These are phyloP conservation scores for Paramecium sonneborni DNA, from an alignment of 73 alveolate genomes.

Conservation along the genomic window DNA sequence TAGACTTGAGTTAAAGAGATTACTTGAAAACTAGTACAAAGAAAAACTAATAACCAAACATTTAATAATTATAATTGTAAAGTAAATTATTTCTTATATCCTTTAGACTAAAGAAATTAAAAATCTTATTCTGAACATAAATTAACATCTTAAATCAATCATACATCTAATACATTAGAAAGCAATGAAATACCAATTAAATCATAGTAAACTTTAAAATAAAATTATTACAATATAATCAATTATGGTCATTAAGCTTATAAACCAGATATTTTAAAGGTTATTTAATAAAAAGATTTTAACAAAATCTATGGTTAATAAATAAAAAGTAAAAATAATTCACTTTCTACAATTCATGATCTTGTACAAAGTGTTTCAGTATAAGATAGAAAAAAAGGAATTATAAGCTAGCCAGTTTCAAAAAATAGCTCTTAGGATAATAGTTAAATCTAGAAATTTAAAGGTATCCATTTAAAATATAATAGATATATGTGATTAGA, in stretches of 20 bases:
- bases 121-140: slow-evolving; percentile 32
- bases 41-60: neutral
- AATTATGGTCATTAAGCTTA: neutral
- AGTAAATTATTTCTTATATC: neutral
- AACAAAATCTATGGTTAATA: neutral
- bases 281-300: neutral
- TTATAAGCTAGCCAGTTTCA: neutral
- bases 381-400: slow-evolving; percentile 11
- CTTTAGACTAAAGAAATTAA: neutral
- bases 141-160: neutral
- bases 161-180: neutral
- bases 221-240: neutral
- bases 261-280: neutral
- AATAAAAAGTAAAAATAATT: neutral
- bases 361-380: neutral
- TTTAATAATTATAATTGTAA: neutral
- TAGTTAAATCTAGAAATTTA: neutral
- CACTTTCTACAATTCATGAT: slow-evolving; percentile 21
- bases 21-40: neutral
- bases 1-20: neutral
- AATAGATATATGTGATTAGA: neutral
- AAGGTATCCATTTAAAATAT: neutral
- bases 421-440: slow-evolving; percentile 31
- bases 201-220: neutral
- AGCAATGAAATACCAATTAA: neutral